A percentile compares a stretch with the other conserved stretches of the same genome.
phyloP scores from a whole-genome alignment of 257 asterid species.

The Penstemon barbatus region DNA sequence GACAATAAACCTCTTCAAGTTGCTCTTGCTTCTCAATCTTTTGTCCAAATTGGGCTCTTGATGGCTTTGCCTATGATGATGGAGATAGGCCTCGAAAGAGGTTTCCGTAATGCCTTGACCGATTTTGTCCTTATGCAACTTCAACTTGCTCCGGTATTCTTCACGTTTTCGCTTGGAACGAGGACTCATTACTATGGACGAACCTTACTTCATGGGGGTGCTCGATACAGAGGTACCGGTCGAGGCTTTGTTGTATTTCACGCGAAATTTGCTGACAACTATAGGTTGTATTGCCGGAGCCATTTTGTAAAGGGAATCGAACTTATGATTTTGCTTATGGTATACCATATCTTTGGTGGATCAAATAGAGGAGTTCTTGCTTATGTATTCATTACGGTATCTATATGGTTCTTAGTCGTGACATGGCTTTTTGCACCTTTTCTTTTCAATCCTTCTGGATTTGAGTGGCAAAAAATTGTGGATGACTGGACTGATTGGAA shows the following conservation, averaged over 20 bases:
- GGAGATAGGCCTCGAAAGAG: conserved; percentile 95
- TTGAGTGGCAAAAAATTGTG: conserved; percentile 91
- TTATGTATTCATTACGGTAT: conserved; percentile 71
- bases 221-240: conserved; percentile 85
- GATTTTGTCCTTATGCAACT: conserved; percentile 92
- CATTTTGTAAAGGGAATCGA: conserved; percentile 92
- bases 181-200: conserved; percentile 88
- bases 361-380: conserved; percentile 64
- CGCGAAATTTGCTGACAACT: conserved; percentile 89
- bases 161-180: conserved; percentile 91
- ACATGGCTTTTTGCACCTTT: conserved; percentile 97
- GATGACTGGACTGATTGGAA: conserved; percentile 96
- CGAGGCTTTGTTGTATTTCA: conserved; percentile 96
- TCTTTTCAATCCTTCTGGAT: conserved; percentile 93
- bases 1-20: conserved; percentile 95
- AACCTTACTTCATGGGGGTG: conserved; percentile 95
- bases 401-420: conserved; percentile 84
- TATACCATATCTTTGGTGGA: conserved; percentile 82
- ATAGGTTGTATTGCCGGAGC: conserved; percentile 78
- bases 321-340: conserved; percentile 82
- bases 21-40: conserved; percentile 95
- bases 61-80: conserved; percentile 99
- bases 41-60: conserved; percentile 82
- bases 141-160: conserved; percentile 90
- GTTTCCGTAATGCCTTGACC: conserved; percentile 81